Conservation (phyloP, 257 asterid genomes). For the Osmanthus fragrans region DNA sequence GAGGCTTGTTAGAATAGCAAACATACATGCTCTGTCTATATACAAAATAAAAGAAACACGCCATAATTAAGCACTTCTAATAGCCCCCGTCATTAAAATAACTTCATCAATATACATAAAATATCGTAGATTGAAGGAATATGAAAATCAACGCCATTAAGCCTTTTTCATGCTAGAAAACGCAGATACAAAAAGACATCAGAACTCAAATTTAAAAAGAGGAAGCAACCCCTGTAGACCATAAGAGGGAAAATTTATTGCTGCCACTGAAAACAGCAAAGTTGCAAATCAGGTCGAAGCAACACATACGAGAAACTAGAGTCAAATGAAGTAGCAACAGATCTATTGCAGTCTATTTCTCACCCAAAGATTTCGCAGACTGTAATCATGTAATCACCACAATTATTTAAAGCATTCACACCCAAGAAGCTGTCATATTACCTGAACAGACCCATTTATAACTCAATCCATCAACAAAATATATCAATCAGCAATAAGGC, state of each 20-base stretch:
- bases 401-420: neutral
- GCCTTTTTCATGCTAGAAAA: neutral
- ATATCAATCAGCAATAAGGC: too few species aligned
- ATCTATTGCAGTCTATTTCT: neutral
- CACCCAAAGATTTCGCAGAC: neutral
- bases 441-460: neutral
- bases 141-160: neutral
- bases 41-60: neutral
- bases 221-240: too few species aligned
- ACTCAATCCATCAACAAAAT: neutral
- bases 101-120: neutral
- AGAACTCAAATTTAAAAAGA: neutral
- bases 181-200: too few species aligned
- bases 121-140: neutral
- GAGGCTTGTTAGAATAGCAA: neutral
- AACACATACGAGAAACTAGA: neutral
- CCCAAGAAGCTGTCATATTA: neutral
- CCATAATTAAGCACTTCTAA: neutral
- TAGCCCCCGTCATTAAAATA: neutral
- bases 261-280: neutral
- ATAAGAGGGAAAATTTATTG: neutral
- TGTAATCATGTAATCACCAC: neutral
- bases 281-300: neutral
- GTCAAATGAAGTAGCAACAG: neutral
- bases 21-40: neutral